Base-by-base conservation (phyloP, 2,329 filamentous ascomycete species). In the Cercospora sp. region DNA sequence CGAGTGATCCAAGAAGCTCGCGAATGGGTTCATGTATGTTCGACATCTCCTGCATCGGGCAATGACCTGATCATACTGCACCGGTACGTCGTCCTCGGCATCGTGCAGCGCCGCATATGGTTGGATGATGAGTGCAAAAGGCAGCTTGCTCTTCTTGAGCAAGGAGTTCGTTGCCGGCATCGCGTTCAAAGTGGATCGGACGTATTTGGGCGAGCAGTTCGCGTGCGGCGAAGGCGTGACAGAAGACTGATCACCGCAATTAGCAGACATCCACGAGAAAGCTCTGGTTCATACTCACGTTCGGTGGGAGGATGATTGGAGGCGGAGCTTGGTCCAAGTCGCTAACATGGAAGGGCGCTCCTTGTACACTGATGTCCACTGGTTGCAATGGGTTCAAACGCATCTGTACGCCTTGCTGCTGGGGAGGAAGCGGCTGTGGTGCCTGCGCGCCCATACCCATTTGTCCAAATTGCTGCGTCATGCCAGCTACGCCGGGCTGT, bases 11-110 rank as follows among this genome's bases (percentile, higher is more conserved):
- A 99, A 84, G 83, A 99, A 99, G 58, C 92, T 93, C 68, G 97
- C 95, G 75, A 94, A 99, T 12, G 95, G 94, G 80, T 98, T 98
- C 85, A 98, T 98, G 80, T 98, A 98, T 66, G 94, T 95, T 74
- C 95, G 87, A 82, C 95, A 99, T 81, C 95, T 90, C 80, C 95
- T 89, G 85, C 95, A 99, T 77, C 95, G 90, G 66, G 94, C 96
- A 79, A 99, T 99, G 72, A 98, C 92, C 82, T 98, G 95, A 79
- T 99, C 95, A 77, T 97, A 91, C 30, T 98, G 91, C 60, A 99
- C 89, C 6, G 94, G 95, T 1, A 99, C 89, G 26, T 89, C 87
- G 75, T 98, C 95, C 80, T 98, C 94, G 21, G 91, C 87, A 79
- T 99, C 95, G 79, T 97, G 94, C 32, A 99, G 88, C 28, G 94